Percentiles rank a stretch among this genome's conserved stretches.
phyloP scores from a whole-genome alignment of 257 asterid species.

The Phtheirospermum japonicum region DNA sequence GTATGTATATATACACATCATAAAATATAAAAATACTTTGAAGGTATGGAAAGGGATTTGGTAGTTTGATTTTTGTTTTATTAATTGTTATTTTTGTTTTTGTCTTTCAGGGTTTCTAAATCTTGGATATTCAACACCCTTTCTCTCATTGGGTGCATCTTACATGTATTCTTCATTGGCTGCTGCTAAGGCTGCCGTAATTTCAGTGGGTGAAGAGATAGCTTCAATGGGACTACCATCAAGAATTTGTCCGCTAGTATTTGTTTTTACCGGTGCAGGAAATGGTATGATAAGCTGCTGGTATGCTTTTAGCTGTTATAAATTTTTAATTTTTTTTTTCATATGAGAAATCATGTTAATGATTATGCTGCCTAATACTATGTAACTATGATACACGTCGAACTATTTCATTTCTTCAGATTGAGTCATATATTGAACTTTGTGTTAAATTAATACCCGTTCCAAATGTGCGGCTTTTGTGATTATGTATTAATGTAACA shows the following conservation, averaged over 20 bases:
- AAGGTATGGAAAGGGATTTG: background rate
- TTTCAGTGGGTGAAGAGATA: conserved; percentile 95
- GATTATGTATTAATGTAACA: background rate
- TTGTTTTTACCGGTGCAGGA: conserved; percentile 90
- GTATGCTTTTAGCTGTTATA: no score
- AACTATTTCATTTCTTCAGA: conserved; percentile 10
- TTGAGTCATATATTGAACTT: conserved; percentile 17
- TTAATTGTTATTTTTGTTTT: background rate
- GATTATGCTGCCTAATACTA: background rate
- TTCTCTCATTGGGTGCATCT: conserved; percentile 81
- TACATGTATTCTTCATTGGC: conserved; percentile 97
- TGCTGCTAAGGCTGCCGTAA: conserved; percentile 93
- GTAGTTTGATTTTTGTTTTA: background rate
- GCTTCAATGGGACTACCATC: conserved; percentile 85
- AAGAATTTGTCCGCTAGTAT: conserved; percentile 81
- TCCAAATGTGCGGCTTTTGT: background rate
- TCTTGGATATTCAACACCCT: conserved; percentile 95
- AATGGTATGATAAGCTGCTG: conserved; percentile 52
- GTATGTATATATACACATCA: no score
- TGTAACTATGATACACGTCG: background rate
- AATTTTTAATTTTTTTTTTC: no score
- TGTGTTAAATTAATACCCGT: no score
- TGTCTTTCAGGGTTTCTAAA: conserved; percentile 71
- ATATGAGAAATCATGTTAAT: background rate
- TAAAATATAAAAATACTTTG: no score